phyloP scores from a whole-genome alignment of 129 eudicot genomes.

The Flaveria brownii region DNA sequence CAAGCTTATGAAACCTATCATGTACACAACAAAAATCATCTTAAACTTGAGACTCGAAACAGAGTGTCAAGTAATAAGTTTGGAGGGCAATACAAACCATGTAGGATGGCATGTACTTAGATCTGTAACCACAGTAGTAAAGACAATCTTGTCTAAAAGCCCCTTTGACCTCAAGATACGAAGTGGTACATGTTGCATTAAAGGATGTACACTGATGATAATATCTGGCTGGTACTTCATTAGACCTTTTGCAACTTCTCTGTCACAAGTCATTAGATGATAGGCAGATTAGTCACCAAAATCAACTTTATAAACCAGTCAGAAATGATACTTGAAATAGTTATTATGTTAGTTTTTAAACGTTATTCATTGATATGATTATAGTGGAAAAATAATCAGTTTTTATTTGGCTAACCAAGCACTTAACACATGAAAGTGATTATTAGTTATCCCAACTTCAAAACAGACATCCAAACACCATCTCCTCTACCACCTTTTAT shows the following conservation, averaged over 20 bases:
- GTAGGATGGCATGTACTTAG: conserved; percentile 98
- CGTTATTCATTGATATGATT: not conserved
- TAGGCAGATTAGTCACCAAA: not conserved
- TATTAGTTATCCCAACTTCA: not conserved
- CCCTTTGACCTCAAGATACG: conserved; percentile 92
- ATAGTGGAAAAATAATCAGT: not conserved
- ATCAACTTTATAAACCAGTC: not conserved
- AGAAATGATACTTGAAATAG: not conserved
- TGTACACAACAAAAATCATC: conserved; percentile 15
- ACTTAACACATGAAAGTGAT: not conserved
- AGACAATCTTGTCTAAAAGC: conserved; percentile 81
- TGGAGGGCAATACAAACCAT: conserved; percentile 52
- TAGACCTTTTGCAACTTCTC: conserved; percentile 93
- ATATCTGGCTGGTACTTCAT: conserved; percentile 96
- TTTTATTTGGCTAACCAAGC: not conserved
- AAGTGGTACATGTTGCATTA: conserved; percentile 99
- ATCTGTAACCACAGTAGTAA: conserved; percentile 92
- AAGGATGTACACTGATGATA: conserved; percentile 95
- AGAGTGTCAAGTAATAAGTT: not conserved
- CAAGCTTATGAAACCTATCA: conserved; percentile 98
- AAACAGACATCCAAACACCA: conserved; percentile 13
- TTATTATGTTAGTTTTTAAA: not conserved
- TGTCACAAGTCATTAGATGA: conserved; percentile 37
- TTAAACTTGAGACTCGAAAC: conserved; percentile 4
- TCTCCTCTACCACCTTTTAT: not conserved